Percentiles rank a stretch among this genome's conserved stretches.
These are phyloP conservation scores for Mercurialis annua DNA, from an alignment of 345 rosid genomes.

Conservation along the genomic window DNA sequence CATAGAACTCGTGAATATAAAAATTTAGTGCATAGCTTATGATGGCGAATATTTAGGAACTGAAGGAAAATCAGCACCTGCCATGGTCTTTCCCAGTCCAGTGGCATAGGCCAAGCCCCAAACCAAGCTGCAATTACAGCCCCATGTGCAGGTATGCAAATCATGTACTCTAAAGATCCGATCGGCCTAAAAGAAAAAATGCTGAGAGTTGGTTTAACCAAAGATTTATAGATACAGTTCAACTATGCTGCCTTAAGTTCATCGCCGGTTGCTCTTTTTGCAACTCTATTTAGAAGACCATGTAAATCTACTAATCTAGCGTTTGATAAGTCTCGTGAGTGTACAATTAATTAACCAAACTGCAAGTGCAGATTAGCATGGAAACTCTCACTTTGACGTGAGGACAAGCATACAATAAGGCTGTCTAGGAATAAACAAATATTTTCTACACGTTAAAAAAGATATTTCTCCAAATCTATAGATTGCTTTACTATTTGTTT, in stretches of 20 bases:
- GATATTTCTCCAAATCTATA: not conserved
- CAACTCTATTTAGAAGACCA: not conserved
- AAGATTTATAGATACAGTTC: not conserved
- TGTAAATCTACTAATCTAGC: not conserved
- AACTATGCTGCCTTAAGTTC: not conserved
- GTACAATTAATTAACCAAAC: not conserved
- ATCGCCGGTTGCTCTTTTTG: not conserved
- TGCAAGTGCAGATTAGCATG: not conserved
- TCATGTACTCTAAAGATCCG: conserved; percentile 57
- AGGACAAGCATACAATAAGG: not conserved
- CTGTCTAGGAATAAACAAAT: not conserved
- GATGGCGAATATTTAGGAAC: not conserved
- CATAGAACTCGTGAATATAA: not conserved
- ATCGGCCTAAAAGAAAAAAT: conserved; percentile 41
- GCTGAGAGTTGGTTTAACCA: not conserved
- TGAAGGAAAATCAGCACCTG: conserved; percentile 49
- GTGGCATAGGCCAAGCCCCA: conserved; percentile 99
- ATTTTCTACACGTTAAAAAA: too few relatives aligned
- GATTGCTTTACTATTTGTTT: not conserved
- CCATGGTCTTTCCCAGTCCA: conserved; percentile 99
- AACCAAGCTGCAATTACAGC: conserved; percentile 87
- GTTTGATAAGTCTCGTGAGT: not conserved
- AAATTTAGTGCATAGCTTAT: not conserved
- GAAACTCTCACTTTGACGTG: not conserved
- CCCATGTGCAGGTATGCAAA: conserved; percentile 73